Evolutionary conservation across 106 monocot genomes (phyloP).

Genomic region (Alisma plantagoaquatica): DNA sequence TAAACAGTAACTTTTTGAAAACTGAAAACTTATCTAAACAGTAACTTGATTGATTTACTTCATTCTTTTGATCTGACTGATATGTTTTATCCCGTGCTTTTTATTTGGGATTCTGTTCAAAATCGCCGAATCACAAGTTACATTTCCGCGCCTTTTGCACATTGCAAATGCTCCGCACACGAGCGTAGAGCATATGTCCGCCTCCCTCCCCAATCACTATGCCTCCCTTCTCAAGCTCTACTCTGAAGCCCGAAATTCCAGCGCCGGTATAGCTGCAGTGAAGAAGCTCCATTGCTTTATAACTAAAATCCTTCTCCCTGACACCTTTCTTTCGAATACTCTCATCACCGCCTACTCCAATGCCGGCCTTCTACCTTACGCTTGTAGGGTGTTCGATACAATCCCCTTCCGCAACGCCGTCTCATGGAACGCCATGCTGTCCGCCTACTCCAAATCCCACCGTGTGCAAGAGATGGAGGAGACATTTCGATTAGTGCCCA

Average conservation of each 20-base stretch:
- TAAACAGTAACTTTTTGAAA: no score
- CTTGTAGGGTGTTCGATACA: slow-evolving; percentile 52
- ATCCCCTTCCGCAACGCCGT: slow-evolving; percentile 59
- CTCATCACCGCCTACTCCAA: slow-evolving; percentile 48
- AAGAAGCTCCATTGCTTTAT: slow-evolving; percentile 51
- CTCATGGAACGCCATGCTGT: slow-evolving; percentile 67
- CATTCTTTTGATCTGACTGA: no score
- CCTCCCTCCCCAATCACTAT: slow-evolving; percentile 16
- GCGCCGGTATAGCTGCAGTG: no score
- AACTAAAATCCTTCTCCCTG: slow-evolving; percentile 20
- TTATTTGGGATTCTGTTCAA: no score
- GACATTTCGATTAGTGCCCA: slow-evolving; percentile 43
- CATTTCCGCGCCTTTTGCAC: no score
- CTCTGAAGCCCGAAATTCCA: slow-evolving; percentile 9
- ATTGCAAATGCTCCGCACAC: no score
- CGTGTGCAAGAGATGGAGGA: slow-evolving; percentile 24
- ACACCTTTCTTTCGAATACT: slow-evolving; percentile 47
- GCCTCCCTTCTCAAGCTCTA: slow-evolving; percentile 32
- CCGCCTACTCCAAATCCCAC: slow-evolving; percentile 36
- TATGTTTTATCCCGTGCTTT: no score
- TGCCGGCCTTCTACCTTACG: slow-evolving; percentile 14
- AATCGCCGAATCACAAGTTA: no score
- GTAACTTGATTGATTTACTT: no score
- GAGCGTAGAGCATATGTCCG: not conserved
- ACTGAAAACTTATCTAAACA: no score